Base-by-base conservation (phyloP, 2,329 filamentous ascomycete species). In the Arthroderma uncinatum region DNA sequence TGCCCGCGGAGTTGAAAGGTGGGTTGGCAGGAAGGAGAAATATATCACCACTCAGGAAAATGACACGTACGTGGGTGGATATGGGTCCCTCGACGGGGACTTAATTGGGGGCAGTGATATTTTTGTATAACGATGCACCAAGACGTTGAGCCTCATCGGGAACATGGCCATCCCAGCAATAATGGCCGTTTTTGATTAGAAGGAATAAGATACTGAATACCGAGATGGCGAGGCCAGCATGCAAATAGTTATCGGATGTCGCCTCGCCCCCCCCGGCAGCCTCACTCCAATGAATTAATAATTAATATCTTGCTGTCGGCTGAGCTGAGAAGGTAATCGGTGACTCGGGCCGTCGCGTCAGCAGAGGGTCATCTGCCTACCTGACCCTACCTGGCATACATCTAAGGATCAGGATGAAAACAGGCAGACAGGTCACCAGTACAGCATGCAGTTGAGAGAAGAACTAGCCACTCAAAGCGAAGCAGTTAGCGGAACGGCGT, bases 361-460 rank as follows among this genome's bases (percentile, higher is more conserved):
- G 39, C 14, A 19, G 19, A 6, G 25, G 44, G 28, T 50, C 44
- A 50, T 50, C 44, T 33, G 44, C 34, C 34, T 10, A n/a, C 14
- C 4, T 4, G 12, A 9, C 12, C 4, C 34, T 37, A 4, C 23
- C 4, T 23, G 21, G 12, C 40, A 44, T 44, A 44, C 40, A 25
- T 44, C 28, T 30, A 21, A n/a, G 1, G 19, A 44, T 44, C 3
- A 44, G 40, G 40, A 12, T 7, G 40, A 23, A 44, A 23, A 12
- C 16, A 23, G 8, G 40, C 40, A 23, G 19, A 16, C 40, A 44
- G 40, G 40, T 44, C 44, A 16, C 44, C 25, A 12, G 14, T 50
- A 33, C 25, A 50, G 44, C 44, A 50, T 50, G 44, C 44, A 50
- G 44, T 50, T 19, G 23, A 50, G 14, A 30, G 44, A 33, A 50